phyloP scores from a whole-genome alignment of 768 basidiomycete genomes.

The Phanerochaete carnosa region DNA sequence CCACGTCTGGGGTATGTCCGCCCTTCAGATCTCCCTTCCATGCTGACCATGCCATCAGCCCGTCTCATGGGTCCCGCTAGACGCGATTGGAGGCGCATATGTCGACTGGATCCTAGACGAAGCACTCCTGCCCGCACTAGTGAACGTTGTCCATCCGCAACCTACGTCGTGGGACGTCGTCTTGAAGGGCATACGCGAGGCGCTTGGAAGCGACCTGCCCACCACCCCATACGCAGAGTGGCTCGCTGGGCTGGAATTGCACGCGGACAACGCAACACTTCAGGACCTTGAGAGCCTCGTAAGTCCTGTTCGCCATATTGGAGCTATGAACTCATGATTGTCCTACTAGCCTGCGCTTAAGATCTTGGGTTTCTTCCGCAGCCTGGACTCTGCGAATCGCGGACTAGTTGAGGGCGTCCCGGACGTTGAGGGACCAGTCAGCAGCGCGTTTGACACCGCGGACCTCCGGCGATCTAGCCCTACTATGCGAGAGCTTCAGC shows the following conservation, averaged over 20 bases:
- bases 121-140: conserved; percentile 1
- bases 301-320: neutral
- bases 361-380: conserved; percentile 5
- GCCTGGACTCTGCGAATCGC: neutral
- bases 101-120: neutral
- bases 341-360: conserved; percentile 11
- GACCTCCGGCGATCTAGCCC: neutral
- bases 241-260: neutral
- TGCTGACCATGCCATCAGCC: neutral
- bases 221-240: neutral
- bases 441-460: neutral
- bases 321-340: neutral
- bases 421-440: neutral
- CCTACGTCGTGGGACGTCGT: conserved; percentile 11
- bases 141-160: conserved; percentile 18
- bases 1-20: conserved; percentile 7
- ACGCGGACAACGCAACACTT: neutral
- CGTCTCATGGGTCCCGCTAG: neutral
- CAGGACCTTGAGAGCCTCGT: conserved; percentile 3
- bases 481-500: neutral
- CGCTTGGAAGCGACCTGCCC: neutral
- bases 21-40: neutral
- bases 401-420: neutral
- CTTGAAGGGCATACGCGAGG: neutral
- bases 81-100: neutral